Conservation (phyloP, 2,329 filamentous ascomycete genomes). For the Aspergillus candidus region DNA sequence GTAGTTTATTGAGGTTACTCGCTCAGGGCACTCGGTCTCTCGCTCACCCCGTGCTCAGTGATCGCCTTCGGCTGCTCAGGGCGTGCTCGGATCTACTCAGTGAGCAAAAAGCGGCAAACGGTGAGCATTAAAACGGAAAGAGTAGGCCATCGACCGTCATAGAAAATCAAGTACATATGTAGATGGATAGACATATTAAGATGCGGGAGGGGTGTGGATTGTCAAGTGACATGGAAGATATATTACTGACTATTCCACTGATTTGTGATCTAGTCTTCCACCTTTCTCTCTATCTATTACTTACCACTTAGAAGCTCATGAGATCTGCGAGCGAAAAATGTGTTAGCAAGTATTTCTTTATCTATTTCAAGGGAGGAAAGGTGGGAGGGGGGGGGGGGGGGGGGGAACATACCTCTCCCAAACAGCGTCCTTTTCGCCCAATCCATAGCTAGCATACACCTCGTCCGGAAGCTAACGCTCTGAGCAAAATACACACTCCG, state of each 20-base stretch:
- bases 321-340: slow-evolving; percentile 36
- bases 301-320: slow-evolving; percentile 44
- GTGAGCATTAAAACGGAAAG: neutral
- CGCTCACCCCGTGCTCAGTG: too few relatives aligned
- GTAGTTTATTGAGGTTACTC: neutral
- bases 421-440: slow-evolving; percentile 97
- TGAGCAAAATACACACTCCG: slow-evolving; percentile 94
- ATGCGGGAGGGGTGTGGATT: too few relatives aligned
- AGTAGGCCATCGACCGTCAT: neutral
- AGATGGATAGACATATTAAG: too few relatives aligned
- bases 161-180: slow-evolving; percentile 1
- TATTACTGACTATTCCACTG: too few relatives aligned
- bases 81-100: too few relatives aligned
- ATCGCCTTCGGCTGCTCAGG: too few relatives aligned
- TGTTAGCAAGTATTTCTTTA: slow-evolving; percentile 4
- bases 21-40: neutral
- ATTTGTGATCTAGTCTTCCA: too few relatives aligned
- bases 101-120: too few relatives aligned
- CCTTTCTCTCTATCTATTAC: too few relatives aligned
- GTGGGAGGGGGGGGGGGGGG: neutral
- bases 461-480: slow-evolving; percentile 86
- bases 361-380: neutral
- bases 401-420: slow-evolving; percentile 68
- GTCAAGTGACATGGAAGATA: too few relatives aligned
- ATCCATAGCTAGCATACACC: slow-evolving; percentile 89